Conservation (phyloP, 805 yeast species). For the Cyberlindnera mrakii region DNA sequence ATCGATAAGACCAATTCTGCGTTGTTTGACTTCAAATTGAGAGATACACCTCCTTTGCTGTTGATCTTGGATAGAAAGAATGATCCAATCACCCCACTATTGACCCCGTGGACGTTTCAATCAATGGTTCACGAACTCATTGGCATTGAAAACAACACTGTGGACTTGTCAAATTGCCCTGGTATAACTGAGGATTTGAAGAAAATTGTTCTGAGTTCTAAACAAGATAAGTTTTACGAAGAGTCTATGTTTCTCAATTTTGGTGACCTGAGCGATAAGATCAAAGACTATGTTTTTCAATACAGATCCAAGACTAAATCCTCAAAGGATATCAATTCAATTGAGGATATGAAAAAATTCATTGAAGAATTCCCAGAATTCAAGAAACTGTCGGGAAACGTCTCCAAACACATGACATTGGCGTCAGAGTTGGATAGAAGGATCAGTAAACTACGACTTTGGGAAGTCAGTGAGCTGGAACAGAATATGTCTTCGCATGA, state of each 20-base stretch:
- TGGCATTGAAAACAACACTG: conserved; percentile 77
- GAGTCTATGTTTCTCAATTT: conserved; percentile 85
- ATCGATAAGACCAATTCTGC: conserved; percentile 49
- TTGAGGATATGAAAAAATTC: conserved; percentile 85
- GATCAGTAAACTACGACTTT: conserved; percentile 56
- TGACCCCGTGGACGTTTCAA: conserved; percentile 97
- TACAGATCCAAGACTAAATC: conserved; percentile 79
- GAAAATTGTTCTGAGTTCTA: conserved; percentile 60
- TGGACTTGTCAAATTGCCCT: conserved; percentile 52
- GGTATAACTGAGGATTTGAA: conserved; percentile 51
- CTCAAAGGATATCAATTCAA: conserved; percentile 63
- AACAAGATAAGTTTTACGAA: conserved; percentile 69
- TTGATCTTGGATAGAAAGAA: conserved; percentile 75
- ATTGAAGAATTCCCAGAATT: conserved; percentile 93
- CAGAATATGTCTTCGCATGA: conserved; percentile 73
- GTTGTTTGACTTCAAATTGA: conserved; percentile 58
- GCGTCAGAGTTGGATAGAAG: conserved; percentile 80
- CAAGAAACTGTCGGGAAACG: conserved; percentile 78
- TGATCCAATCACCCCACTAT: conserved; percentile 90
- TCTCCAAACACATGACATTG: conserved; percentile 86
- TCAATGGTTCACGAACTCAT: conserved; percentile 94
- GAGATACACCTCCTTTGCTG: conserved; percentile 68
- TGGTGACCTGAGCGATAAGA: conserved; percentile 88
- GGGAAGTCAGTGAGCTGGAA: conserved; percentile 87
- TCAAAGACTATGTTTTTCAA: conserved; percentile 76